Evolutionary conservation across 2,329 filamentous ascomycete species (phyloP), one percentile per base, ranked within the genome.

Genomic region (Calonectria fujianensis): DNA sequence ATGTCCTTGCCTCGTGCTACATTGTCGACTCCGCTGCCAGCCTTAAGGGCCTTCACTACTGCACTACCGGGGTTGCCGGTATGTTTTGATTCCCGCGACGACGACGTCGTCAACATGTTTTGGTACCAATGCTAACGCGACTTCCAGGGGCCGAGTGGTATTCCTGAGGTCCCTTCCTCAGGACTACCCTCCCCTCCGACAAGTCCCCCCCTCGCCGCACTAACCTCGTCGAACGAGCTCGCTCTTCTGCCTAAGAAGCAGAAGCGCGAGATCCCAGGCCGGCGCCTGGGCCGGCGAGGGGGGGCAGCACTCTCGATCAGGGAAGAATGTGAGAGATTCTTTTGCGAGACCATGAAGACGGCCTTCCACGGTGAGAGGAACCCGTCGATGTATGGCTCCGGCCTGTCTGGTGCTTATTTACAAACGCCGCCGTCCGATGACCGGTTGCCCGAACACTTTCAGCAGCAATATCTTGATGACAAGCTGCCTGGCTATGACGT

Each of bases 311-410:
- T 95, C 88, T 93, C 93, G 90, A 98, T 98, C 91, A 96, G 94
- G 95, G 96, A 94, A 96, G 96, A 98, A 95, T 98, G 96, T 98
- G 96, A 98, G 96, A 98, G 96, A 91, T 96, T 98, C 94, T 98
- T 98, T 92, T 98, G 96, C 89, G 95, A 96, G 94, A 94, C 93
- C 91, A 95, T 98, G 93, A 94, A 92, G 89, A 89, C 93, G 89
- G 94, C 95, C 90, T 98, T 98, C 93, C 94, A 94, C 91, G 96
- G 95, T 98, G 96, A 97, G 95, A 93, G 94, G 94, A 93, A 93
- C 88, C 86, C 89, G 90, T 91, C 88, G 86, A 88, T 89, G 89
- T 90, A 93, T 92, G 94, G 92, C 94, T 96, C 95, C 92, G 92
- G 94, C 92, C 93, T 94, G 91, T 93, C 94, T 92, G 93, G 92